phyloP scores from a whole-genome alignment of 2,329 filamentous ascomycete genomes.

The Camillea tinctor region DNA sequence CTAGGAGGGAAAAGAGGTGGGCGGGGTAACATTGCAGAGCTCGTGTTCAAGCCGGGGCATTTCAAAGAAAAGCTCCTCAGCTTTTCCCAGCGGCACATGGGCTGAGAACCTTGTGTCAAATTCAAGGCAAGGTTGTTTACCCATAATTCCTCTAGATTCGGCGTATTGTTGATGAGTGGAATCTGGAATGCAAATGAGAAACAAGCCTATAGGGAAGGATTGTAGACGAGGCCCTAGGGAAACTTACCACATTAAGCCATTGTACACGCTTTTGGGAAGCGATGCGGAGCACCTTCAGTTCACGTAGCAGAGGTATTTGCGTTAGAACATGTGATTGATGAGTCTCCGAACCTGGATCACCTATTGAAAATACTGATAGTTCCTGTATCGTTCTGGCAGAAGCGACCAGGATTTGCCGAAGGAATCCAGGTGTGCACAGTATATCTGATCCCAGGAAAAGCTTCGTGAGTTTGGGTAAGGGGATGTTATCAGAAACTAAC shows the following conservation, averaged over 20 bases:
- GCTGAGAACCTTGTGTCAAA: not conserved
- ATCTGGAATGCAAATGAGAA: conserved; percentile 4
- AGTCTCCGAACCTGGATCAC: too few relatives aligned
- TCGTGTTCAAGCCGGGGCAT: not conserved
- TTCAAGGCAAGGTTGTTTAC: conserved; percentile 12
- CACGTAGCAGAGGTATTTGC: conserved; percentile 14
- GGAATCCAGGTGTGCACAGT: not conserved
- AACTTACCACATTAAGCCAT: conserved; percentile 19
- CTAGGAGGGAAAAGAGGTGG: not conserved
- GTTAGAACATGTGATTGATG: not conserved
- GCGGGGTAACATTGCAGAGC: too few relatives aligned
- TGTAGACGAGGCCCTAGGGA: not conserved
- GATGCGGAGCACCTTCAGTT: conserved; percentile 20
- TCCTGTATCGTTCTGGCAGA: conserved; percentile 22
- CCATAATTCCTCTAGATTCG: conserved; percentile 28
- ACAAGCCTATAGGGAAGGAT: not conserved
- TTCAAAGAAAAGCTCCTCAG: conserved; percentile 11
- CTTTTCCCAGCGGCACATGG: conserved; percentile 2
- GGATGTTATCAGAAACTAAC: not conserved
- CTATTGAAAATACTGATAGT: conserved; percentile 20
- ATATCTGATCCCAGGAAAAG: conserved; percentile 20
- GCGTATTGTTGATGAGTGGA: conserved; percentile 13
- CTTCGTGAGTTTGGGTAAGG: conserved; percentile 12
- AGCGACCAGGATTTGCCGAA: conserved; percentile 14
- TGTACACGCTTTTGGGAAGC: not conserved